phyloP scores from a whole-genome alignment of 139 green algal species.

The Chlamydomonas urium region DNA sequence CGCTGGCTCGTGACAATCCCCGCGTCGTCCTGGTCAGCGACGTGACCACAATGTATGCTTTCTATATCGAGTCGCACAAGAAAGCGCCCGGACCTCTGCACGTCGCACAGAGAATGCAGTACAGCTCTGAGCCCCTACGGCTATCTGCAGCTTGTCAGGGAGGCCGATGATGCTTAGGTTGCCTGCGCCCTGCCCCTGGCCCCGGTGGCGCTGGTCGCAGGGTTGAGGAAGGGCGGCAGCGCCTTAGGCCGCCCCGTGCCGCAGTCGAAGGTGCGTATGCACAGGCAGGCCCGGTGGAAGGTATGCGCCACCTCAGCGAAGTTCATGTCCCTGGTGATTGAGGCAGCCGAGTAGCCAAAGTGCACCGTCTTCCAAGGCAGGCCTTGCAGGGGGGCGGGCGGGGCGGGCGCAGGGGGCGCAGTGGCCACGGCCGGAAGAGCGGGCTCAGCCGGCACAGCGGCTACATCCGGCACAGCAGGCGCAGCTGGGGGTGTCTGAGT shows the following conservation, averaged over 20 bases:
- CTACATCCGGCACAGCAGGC: background rate
- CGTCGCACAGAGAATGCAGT: too few species aligned
- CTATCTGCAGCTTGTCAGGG: too few species aligned
- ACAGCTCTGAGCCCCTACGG: too few species aligned
- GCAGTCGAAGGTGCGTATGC: conserved; percentile 47
- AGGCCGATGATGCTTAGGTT: background rate
- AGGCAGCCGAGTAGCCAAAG: conserved; percentile 43
- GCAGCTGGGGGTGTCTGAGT: too few species aligned
- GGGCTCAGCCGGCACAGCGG: background rate
- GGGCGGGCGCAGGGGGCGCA: background rate
- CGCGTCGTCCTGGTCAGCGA: too few species aligned
- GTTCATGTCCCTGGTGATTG: conserved; percentile 58
- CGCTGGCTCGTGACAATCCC: too few species aligned
- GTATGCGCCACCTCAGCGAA: conserved; percentile 38
- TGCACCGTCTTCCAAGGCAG: conserved; percentile 32
- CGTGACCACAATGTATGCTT: too few species aligned
- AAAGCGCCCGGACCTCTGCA: too few species aligned
- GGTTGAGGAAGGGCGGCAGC: background rate
- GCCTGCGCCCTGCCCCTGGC: background rate
- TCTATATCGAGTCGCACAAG: too few species aligned
- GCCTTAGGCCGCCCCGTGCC: conserved; percentile 19
- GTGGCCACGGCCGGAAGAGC: background rate
- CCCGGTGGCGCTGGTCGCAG: background rate
- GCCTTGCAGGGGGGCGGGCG: background rate
- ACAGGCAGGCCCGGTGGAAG: conserved; percentile 42